Percentiles rank a stretch among this genome's conserved stretches.
phyloP scores from a whole-genome alignment of 352 stramenopile genomes.

The Pseudoperonospora humuli region DNA sequence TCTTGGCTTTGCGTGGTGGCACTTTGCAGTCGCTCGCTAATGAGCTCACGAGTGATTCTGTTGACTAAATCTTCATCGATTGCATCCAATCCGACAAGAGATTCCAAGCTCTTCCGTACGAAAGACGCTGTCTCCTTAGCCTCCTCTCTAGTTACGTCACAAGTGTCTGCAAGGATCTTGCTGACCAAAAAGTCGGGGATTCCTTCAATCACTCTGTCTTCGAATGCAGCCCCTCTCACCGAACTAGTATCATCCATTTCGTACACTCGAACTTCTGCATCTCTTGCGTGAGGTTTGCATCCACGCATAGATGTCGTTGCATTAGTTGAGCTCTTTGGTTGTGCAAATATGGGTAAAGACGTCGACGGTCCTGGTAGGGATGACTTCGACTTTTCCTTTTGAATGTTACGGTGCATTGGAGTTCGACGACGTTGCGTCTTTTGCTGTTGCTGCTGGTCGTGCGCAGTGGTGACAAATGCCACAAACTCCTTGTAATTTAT shows the following conservation, averaged over 20 bases:
- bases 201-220: constrained; percentile 20
- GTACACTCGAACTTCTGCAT: constrained; percentile 12
- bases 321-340: constrained; percentile 7
- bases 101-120: constrained; percentile 29
- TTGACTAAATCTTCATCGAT: constrained; percentile 25
- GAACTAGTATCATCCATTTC: constrained; percentile 10
- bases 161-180: constrained; percentile 16
- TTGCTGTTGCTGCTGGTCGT: no score
- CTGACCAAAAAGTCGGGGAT: constrained; percentile 30
- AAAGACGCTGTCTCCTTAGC: constrained; percentile 4
- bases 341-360: constrained; percentile 19
- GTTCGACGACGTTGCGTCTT: not conserved
- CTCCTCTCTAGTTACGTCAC: not conserved
- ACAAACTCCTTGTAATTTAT: no score
- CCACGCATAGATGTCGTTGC: no score
- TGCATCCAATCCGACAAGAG: constrained; percentile 14
- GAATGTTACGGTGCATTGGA: no score
- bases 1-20: no score
- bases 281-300: no score
- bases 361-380: constrained; percentile 10
- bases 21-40: no score
- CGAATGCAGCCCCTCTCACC: constrained; percentile 4
- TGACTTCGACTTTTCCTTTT: no score
- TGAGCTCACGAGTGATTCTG: constrained; percentile 32
- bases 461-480: no score